Percentiles rank a stretch among this genome's conserved stretches.
phyloP scores from a whole-genome alignment of 148 eudicot species.

The Rhododendron simsii region DNA sequence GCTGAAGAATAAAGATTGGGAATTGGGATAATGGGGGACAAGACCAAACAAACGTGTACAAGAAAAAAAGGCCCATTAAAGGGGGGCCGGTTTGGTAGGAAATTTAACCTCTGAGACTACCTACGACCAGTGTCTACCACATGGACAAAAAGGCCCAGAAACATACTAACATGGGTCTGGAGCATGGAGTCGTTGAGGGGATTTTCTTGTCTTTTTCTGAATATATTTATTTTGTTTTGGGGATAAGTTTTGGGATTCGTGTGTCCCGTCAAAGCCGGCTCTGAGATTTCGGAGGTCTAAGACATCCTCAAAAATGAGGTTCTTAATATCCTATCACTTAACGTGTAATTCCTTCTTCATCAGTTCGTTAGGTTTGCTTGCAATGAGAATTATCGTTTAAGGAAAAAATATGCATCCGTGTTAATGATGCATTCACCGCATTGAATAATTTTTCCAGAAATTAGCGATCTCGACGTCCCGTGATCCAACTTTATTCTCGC shows the following conservation, averaged over 20 bases:
- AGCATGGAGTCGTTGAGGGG: not conserved
- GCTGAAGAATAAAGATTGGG: no score
- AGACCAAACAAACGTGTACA: not conserved
- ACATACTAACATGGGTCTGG: not conserved
- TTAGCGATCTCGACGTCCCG: no score
- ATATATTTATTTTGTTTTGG: not conserved
- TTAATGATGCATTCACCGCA: no score
- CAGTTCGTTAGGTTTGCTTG: no score
- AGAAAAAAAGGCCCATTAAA: not conserved
- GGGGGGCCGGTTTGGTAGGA: not conserved
- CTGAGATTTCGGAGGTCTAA: no score
- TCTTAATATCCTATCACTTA: no score
- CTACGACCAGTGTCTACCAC: not conserved
- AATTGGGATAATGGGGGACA: not conserved
- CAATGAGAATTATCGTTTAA: no score
- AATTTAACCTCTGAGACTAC: not conserved
- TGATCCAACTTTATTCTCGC: no score
- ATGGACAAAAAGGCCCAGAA: not conserved
- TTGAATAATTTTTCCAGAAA: no score
- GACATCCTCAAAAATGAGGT: no score
- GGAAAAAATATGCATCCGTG: no score
- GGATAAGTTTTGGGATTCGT: not conserved
- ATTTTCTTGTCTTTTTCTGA: not conserved
- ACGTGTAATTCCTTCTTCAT: no score
- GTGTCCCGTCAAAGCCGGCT: not conserved